A percentile compares a stretch with the other conserved stretches of the same genome.
These are phyloP conservation scores for Dysphania ambrosioides DNA, from an alignment of 148 eudicot genomes.

Conservation along the genomic window DNA sequence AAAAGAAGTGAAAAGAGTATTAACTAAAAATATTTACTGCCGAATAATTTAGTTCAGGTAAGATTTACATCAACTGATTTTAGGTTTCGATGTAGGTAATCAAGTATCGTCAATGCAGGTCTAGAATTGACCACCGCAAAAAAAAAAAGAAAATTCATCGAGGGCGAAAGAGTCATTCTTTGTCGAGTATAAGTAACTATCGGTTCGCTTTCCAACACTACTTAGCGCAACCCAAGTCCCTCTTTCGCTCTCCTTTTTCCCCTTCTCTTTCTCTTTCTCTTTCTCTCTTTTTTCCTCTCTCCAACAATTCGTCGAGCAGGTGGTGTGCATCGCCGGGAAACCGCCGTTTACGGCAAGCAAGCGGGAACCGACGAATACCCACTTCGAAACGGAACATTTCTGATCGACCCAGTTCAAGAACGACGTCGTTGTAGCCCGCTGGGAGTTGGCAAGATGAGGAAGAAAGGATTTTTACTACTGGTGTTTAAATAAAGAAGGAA, in stretches of 20 bases:
- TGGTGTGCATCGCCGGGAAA: constrained; percentile 34
- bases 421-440: constrained; percentile 13
- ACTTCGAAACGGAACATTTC: constrained; percentile 12
- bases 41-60: no score
- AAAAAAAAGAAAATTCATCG: not conserved
- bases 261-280: constrained; percentile 15
- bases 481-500: not conserved
- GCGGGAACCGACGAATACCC: not conserved
- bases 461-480: not conserved
- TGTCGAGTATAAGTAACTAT: constrained; percentile 38
- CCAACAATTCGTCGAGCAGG: constrained; percentile 37
- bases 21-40: no score
- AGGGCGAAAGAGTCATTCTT: constrained; percentile 52
- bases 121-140: not conserved
- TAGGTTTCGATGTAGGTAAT: no score
- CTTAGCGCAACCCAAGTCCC: constrained; percentile 37
- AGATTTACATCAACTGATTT: no score
- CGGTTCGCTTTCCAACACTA: constrained; percentile 60
- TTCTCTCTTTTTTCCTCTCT: constrained; percentile 19
- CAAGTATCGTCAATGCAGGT: no score
- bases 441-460: constrained; percentile 10
- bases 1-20: no score
- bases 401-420: constrained; percentile 19
- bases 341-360: constrained; percentile 11
- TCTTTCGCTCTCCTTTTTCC: constrained; percentile 26